Conservation (phyloP, 257 asterid species). For the Ehretia macrophylla region DNA sequence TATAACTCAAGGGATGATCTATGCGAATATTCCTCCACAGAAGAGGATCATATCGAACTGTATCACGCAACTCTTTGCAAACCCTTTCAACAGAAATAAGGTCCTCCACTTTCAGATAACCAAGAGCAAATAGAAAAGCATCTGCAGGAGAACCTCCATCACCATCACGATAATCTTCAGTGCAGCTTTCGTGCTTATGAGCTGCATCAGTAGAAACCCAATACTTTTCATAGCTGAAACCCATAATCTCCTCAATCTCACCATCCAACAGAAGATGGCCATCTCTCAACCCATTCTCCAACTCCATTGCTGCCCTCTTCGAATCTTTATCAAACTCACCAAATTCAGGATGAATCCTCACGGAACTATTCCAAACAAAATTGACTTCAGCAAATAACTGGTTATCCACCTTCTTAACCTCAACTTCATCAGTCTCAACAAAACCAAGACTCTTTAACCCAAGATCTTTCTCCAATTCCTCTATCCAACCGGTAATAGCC, state of each 20-base stretch:
- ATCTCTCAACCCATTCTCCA: slow-evolving; percentile 23
- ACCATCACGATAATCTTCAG: slow-evolving; percentile 11
- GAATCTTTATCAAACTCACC: slow-evolving; percentile 19
- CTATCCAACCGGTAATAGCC: slow-evolving; percentile 41
- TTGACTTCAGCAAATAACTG: slow-evolving; percentile 31
- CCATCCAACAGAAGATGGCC: slow-evolving; percentile 19
- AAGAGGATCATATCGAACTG: slow-evolving; percentile 62
- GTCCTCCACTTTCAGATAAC: slow-evolving; percentile 53
- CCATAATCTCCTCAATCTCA: slow-evolving; percentile 30
- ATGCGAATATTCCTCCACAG: slow-evolving; percentile 60
- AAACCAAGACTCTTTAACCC: slow-evolving; percentile 31
- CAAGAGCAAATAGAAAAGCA: slow-evolving; percentile 50
- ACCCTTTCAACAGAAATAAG: slow-evolving; percentile 67
- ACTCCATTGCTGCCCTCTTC: slow-evolving; percentile 8
- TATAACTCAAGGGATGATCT: slow-evolving; percentile 32
- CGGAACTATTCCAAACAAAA: slow-evolving; percentile 31
- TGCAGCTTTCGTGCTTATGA: slow-evolving; percentile 10
- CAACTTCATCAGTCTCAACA: slow-evolving; percentile 33
- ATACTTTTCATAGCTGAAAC: slow-evolving; percentile 45
- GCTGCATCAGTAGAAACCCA: slow-evolving; percentile 18
- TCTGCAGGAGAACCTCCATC: slow-evolving; percentile 45
- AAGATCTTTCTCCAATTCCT: slow-evolving; percentile 33
- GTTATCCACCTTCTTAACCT: slow-evolving; percentile 23
- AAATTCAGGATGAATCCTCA: slow-evolving; percentile 29
- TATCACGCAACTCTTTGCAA: slow-evolving; percentile 56